Percentiles rank a stretch among this genome's conserved stretches.
phyloP scores from a whole-genome alignment of 208 protist genomes.

The Herpetomonas tarakana region DNA sequence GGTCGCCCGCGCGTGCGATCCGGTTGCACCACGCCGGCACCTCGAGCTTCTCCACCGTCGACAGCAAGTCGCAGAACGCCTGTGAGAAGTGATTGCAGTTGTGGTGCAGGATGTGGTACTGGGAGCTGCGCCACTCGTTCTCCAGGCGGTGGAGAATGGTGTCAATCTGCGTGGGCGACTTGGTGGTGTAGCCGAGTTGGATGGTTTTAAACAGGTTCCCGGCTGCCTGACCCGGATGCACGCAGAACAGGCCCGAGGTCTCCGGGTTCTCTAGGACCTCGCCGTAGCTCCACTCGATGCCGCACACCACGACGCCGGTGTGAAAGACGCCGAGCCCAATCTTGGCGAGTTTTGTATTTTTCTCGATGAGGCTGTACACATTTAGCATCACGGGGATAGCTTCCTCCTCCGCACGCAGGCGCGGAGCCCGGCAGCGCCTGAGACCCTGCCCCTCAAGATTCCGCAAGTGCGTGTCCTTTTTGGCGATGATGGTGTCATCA shows the following conservation, averaged over 20 bases:
- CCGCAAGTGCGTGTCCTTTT: slow-evolving; percentile 19
- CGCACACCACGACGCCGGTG: slow-evolving; percentile 87
- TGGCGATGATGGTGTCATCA: slow-evolving; percentile 21
- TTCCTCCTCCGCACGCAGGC: slow-evolving; percentile 21
- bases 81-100: slow-evolving; percentile 93
- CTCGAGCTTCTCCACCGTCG: slow-evolving; percentile 64
- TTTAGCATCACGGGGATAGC: slow-evolving; percentile 69
- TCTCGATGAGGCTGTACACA: slow-evolving; percentile 75
- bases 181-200: slow-evolving; percentile 68
- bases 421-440: slow-evolving; percentile 35
- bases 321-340: slow-evolving; percentile 88
- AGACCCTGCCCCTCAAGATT: slow-evolving; percentile 28
- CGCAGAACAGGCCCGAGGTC: slow-evolving; percentile 75
- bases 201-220: slow-evolving; percentile 65
- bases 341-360: slow-evolving; percentile 58
- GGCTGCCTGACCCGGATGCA: slow-evolving; percentile 66
- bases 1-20: slow-evolving; percentile 62
- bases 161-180: slow-evolving; percentile 79
- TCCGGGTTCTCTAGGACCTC: slow-evolving; percentile 63
- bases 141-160: slow-evolving; percentile 83
- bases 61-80: slow-evolving; percentile 71
- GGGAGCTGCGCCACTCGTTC: slow-evolving; percentile 81
- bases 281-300: slow-evolving; percentile 90
- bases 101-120: slow-evolving; percentile 88
- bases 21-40: slow-evolving; percentile 90